phyloP scores from a whole-genome alignment of 306 rosid genomes.

The Alnus glutinosa region DNA sequence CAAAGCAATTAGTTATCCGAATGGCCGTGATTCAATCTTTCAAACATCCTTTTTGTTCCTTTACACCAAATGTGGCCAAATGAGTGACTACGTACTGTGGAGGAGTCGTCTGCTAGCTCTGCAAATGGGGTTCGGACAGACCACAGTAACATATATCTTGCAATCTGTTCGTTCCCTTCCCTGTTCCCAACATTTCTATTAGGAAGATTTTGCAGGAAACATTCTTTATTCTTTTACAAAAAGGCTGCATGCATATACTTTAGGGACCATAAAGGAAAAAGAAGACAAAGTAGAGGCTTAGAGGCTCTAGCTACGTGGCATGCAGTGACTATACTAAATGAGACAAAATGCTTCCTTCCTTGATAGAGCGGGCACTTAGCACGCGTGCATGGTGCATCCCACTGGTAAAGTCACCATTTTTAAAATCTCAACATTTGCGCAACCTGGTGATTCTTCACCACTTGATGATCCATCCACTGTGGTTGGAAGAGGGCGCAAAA shows the following conservation, averaged over 20 bases:
- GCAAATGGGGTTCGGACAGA: neutral
- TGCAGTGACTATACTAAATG: neutral
- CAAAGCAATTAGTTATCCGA: too few relatives aligned
- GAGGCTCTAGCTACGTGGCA: neutral
- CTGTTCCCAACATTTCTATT: neutral
- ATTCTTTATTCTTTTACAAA: neutral
- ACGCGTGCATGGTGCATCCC: constrained; percentile 22
- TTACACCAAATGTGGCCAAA: too few relatives aligned
- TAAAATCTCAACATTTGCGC: neutral
- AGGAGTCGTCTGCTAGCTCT: neutral
- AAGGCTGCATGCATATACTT: neutral
- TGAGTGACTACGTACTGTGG: too few relatives aligned
- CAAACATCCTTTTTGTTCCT: too few relatives aligned
- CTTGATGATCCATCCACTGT: neutral
- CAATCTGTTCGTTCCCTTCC: too few relatives aligned
- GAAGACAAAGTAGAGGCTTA: neutral
- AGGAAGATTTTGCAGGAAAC: neutral
- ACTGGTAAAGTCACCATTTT: constrained; percentile 12
- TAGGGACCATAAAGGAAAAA: constrained; percentile 12
- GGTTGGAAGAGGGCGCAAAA: neutral
- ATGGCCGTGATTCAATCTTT: too few relatives aligned
- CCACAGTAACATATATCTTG: too few relatives aligned
- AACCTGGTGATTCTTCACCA: neutral
- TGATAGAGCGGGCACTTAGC: constrained; percentile 21
- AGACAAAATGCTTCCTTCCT: constrained; percentile 4